Evolutionary conservation across 345 rosid species (phyloP), one percentile per base, ranked within the genome.

Genomic region (Turritis glabra): DNA sequence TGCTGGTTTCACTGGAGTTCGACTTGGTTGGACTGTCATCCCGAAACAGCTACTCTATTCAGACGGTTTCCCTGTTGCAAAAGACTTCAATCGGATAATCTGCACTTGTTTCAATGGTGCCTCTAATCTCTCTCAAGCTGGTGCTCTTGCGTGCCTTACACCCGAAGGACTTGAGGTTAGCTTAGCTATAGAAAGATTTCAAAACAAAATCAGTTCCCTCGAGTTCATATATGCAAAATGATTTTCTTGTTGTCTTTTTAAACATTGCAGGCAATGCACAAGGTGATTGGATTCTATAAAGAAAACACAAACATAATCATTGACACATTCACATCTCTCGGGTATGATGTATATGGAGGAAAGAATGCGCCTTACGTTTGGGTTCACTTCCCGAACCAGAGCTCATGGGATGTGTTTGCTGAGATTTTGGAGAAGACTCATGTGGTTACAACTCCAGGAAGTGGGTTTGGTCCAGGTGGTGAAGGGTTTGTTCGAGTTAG

Each of bases 401-500:
- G 87, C 90, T 95, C 99, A 41, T 95, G 97, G 99, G 97, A 95
- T 63, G 93, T 95, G 61, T 95, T 95, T 63, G 80, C 84, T 2
- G 97, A 94, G 86, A 90, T 94, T 66, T 87, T 94, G 2, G 95
- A 88, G 84, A 91, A 88, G 83, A 91, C 96, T 27, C 97, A 91
- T 18, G 92, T 91, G 54, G 96, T 94, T n/a, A 94, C 95, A 7
- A 91, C 97, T 23, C 81, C 81, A 60, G 98, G 97, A 48, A 89
- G 97, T 56, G 98, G 98, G 15, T 94, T 94, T 63, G 99, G 99
- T 78, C 97, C 99, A 23, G 92, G 85, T 10, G 99, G 99, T 66
- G 97, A 95, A 82, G 97, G 97, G 15, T 95, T 92, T 17, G 63
- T 95, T 35, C 80, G 97, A 75, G 99, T 95, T 18, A 92, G 97